These are phyloP conservation scores for Diaporthe citri DNA, from an alignment of 2,329 filamentous ascomycete genomes.

Conservation along the genomic window DNA sequence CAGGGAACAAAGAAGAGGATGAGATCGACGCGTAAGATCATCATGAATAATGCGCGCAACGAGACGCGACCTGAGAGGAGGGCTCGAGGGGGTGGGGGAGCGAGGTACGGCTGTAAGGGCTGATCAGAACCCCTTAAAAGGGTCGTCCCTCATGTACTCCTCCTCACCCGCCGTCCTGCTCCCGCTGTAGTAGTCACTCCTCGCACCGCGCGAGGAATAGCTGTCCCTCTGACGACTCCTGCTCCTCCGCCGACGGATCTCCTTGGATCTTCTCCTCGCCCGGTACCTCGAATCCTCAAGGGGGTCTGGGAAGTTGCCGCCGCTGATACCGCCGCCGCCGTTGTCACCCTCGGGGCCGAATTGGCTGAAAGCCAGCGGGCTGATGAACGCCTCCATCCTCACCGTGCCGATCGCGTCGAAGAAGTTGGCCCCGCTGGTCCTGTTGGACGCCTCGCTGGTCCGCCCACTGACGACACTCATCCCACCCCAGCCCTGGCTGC, in stretches of 20 bases:
- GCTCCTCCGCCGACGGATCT: conserved; percentile 61
- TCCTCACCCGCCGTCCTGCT: conserved; percentile 65
- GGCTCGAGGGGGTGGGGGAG: neutral
- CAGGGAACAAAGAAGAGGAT: conserved; percentile 9
- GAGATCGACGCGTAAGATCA: conserved; percentile 17
- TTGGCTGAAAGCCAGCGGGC: conserved; percentile 65
- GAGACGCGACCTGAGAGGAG: neutral
- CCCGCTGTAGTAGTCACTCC: conserved; percentile 60
- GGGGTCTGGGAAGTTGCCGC: conserved; percentile 59
- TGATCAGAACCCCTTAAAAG: conserved; percentile 70
- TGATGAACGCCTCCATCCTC: conserved; percentile 97
- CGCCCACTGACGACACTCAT: conserved; percentile 53
- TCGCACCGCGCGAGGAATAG: conserved; percentile 57
- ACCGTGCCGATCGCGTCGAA: conserved; percentile 92
- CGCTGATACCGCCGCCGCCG: conserved; percentile 16
- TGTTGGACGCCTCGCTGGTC: conserved; percentile 68
- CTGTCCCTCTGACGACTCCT: conserved; percentile 67
- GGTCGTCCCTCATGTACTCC: conserved; percentile 69
- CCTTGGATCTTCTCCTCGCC: conserved; percentile 67
- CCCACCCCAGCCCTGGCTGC: conserved; percentile 36
- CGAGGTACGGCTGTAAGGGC: neutral
- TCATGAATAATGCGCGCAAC: neutral
- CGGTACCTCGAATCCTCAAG: conserved; percentile 62
- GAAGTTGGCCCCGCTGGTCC: conserved; percentile 68
- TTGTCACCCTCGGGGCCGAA: conserved; percentile 52